A percentile compares a stretch with the other conserved stretches of the same genome.
Evolutionary conservation across 1,284 basidiomycete species (phyloP).

Genomic region (Moniliophthora roreri): DNA sequence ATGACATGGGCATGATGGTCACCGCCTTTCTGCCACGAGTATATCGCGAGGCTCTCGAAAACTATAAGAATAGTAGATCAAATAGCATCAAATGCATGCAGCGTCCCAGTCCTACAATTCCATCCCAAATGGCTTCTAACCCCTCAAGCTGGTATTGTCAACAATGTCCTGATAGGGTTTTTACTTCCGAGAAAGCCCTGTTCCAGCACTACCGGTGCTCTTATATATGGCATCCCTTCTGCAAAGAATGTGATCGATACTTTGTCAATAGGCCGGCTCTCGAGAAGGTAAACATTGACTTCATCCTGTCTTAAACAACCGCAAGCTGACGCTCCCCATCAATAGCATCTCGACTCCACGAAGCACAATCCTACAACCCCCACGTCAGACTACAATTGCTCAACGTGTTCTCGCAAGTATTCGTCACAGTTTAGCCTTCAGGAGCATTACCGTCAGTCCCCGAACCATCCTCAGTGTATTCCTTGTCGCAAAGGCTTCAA

Average conservation of each 20-base stretch:
- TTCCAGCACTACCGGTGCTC: neutral
- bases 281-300: neutral
- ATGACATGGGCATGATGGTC: neutral
- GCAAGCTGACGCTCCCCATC: neutral
- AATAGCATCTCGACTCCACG: neutral
- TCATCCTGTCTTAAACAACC: neutral
- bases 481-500: neutral
- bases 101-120: too few species aligned
- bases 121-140: neutral
- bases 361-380: too few species aligned
- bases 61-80: too few species aligned
- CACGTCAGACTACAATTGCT: neutral
- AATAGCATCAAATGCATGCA: too few species aligned
- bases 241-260: neutral
- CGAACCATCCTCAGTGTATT: neutral
- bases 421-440: slow-evolving; percentile 2
- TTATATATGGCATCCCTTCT: neutral
- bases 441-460: slow-evolving; percentile 2
- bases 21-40: neutral
- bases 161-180: neutral
- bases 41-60: neutral
- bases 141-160: neutral
- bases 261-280: neutral
- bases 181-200: neutral
- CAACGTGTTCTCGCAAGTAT: neutral